A percentile compares a stretch with the other conserved stretches of the same genome.
Conservation (phyloP, 805 yeast genomes). For the Spathaspora girioi region DNA sequence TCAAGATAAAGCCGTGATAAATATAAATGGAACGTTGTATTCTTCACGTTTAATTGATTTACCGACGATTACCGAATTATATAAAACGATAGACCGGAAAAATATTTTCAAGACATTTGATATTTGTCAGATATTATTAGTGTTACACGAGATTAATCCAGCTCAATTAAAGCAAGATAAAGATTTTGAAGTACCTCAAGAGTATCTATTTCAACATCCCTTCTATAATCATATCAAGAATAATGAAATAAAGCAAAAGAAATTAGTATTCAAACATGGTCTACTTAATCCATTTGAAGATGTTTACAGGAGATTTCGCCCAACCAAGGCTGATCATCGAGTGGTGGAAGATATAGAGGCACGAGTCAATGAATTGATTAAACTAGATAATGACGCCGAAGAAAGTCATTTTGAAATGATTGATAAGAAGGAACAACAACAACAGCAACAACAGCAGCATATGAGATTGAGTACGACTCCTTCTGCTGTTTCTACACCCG, state of each 20-base stretch:
- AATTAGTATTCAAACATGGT: constrained; percentile 67
- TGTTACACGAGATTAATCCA: constrained; percentile 50
- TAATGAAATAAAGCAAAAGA: constrained; percentile 42
- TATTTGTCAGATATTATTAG: constrained; percentile 78
- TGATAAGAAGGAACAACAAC: constrained; percentile 44
- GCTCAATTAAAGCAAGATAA: constrained; percentile 38
- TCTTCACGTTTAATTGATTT: constrained; percentile 85
- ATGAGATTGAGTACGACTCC: constrained; percentile 21
- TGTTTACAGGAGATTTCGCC: constrained; percentile 65
- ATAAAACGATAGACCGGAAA: constrained; percentile 84
- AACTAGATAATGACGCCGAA: constrained; percentile 80
- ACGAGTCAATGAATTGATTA: constrained; percentile 71
- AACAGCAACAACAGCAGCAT: constrained; percentile 3
- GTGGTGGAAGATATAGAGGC: constrained; percentile 76
- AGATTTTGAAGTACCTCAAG: constrained; percentile 44
- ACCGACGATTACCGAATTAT: constrained; percentile 84
- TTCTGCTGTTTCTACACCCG: constrained; percentile 25
- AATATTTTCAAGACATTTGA: constrained; percentile 86
- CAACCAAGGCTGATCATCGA: constrained; percentile 63
- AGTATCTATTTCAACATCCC: constrained; percentile 33
- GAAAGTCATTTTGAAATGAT: constrained; percentile 73
- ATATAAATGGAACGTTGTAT: constrained; percentile 63
- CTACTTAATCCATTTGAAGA: constrained; percentile 76
- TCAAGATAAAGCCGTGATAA: constrained; percentile 70
- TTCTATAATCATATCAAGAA: constrained; percentile 31